Conservation (phyloP, 2,329 filamentous ascomycete species). For the Penicillium hesseltinei region DNA sequence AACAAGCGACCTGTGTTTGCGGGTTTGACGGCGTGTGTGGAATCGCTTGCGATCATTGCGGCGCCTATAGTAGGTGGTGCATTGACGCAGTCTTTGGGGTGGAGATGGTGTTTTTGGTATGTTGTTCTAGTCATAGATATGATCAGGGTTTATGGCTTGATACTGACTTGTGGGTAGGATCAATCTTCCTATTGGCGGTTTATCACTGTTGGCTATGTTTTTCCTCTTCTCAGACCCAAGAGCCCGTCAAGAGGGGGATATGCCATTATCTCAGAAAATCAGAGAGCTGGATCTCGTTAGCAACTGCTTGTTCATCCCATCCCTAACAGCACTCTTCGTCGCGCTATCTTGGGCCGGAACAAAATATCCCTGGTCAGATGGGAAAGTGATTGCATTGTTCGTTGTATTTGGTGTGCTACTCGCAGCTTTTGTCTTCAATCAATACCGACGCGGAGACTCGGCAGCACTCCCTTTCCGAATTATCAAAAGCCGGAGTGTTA, state of each 20-base stretch:
- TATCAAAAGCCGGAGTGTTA: slow-evolving; percentile 29
- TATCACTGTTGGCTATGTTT: slow-evolving; percentile 18
- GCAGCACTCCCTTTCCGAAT: slow-evolving; percentile 37
- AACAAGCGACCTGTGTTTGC: slow-evolving; percentile 27
- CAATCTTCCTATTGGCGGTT: slow-evolving; percentile 32
- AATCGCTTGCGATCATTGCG: slow-evolving; percentile 26
- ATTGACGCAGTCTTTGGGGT: slow-evolving; percentile 33
- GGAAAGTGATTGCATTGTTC: not conserved
- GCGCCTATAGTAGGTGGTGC: slow-evolving; percentile 37
- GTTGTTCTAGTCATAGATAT: not conserved
- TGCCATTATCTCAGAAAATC: slow-evolving; percentile 27
- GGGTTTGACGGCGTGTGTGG: slow-evolving; percentile 25
- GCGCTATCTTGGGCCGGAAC: not conserved
- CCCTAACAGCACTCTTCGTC: not conserved
- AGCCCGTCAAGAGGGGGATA: not conserved
- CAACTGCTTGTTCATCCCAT: not conserved
- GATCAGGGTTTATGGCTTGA: not conserved
- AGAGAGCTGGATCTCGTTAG: slow-evolving; percentile 31
- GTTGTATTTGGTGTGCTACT: not conserved
- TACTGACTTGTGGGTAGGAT: slow-evolving; percentile 20
- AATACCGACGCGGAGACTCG: not conserved
- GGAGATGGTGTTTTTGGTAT: slow-evolving; percentile 39
- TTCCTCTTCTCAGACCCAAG: slow-evolving; percentile 23
- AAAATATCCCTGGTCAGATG: not conserved
- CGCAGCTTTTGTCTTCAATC: not conserved